phyloP scores from a whole-genome alignment of 2,329 filamentous ascomycete species.

The Basipetospora chlamydospora region DNA sequence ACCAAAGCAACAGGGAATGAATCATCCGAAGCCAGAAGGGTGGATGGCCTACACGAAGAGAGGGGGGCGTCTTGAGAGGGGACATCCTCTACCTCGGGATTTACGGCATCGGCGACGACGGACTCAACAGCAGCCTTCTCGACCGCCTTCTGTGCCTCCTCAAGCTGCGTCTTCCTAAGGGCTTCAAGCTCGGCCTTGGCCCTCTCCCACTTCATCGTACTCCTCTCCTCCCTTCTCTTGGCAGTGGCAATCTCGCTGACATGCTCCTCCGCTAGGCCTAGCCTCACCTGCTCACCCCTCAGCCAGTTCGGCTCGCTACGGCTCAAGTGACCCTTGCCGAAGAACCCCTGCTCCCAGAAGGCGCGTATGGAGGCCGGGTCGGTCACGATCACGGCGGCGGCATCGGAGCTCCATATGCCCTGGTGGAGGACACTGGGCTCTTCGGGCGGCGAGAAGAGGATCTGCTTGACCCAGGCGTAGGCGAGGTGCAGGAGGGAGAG shows the following conservation, averaged over 20 bases:
- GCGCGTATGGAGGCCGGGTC: constrained; percentile 62
- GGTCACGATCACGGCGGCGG: constrained; percentile 70
- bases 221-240: constrained; percentile 63
- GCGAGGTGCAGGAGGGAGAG: constrained; percentile 71
- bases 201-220: constrained; percentile 76
- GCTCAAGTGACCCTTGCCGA: constrained; percentile 84
- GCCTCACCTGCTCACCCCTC: constrained; percentile 61
- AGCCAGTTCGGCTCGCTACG: constrained; percentile 93
- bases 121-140: neutral
- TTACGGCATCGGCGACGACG: too few species aligned
- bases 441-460: constrained; percentile 48
- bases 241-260: constrained; percentile 76
- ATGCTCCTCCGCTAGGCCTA: constrained; percentile 45
- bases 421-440: constrained; percentile 52
- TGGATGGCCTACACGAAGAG: too few species aligned
- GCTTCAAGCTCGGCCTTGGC: constrained; percentile 77
- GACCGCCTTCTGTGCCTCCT: constrained; percentile 23
- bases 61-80: too few species aligned
- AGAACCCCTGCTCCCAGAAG: constrained; percentile 95
- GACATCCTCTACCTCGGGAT: too few species aligned
- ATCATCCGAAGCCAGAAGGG: too few species aligned
- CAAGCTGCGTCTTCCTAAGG: constrained; percentile 51
- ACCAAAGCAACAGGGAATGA: too few species aligned
- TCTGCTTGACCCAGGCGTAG: constrained; percentile 61
- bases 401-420: constrained; percentile 69